Conservation (phyloP, 2,329 filamentous ascomycete species). For the Stachybotrys elegans region DNA sequence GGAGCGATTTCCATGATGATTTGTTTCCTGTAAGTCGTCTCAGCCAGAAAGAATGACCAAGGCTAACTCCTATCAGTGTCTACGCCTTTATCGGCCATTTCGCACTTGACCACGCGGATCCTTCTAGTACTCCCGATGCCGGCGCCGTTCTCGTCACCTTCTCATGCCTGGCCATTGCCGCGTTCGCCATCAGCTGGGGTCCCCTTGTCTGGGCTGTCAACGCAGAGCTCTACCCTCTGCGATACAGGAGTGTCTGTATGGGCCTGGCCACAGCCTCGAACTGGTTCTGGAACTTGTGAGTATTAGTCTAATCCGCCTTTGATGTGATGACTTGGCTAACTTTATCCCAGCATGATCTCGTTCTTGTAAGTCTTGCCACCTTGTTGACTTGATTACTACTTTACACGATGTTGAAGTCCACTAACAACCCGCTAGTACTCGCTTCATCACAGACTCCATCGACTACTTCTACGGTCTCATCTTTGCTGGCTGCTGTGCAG, state of each 20-base stretch:
- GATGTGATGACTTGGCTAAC: constrained; percentile 10
- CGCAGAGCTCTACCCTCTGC: constrained; percentile 58
- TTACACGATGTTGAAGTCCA: neutral
- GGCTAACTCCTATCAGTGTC: constrained; percentile 19
- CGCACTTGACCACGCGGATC: constrained; percentile 33
- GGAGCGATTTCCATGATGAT: constrained; percentile 58
- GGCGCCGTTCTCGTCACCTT: constrained; percentile 62
- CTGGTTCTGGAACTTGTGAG: constrained; percentile 61
- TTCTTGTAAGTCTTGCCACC: constrained; percentile 44
- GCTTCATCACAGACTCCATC: constrained; percentile 67
- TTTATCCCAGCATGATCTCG: constrained; percentile 29
- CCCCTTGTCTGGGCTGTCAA: constrained; percentile 64
- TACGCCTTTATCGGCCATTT: constrained; percentile 46
- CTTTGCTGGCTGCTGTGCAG: constrained; percentile 63
- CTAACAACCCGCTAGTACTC: constrained; percentile 40
- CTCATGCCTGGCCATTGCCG: constrained; percentile 63
- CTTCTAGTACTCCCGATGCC: constrained; percentile 38
- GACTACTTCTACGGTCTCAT: constrained; percentile 67
- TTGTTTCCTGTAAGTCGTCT: constrained; percentile 38
- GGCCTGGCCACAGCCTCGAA: constrained; percentile 53
- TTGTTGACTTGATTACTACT: accelerated
- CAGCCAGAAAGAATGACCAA: too few species aligned
- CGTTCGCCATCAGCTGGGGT: constrained; percentile 65
- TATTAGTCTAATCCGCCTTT: too few species aligned
- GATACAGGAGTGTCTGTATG: constrained; percentile 50